Conservation (phyloP, 768 basidiomycete species). For the Tricholoma bakamatsutake region DNA sequence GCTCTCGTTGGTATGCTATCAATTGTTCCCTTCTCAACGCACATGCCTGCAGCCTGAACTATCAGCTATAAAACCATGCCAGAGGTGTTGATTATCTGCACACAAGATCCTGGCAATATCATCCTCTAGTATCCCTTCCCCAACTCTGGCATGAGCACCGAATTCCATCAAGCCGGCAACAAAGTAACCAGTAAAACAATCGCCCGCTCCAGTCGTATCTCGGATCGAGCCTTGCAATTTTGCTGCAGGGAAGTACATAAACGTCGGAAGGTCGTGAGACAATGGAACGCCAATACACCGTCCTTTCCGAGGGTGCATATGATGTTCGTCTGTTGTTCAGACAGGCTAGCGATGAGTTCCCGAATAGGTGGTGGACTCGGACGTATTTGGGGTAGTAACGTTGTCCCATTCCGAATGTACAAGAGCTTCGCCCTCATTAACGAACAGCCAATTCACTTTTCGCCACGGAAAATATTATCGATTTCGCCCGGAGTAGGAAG, state of each 20-base stretch:
- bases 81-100: slow-evolving; percentile 27
- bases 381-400: not conserved
- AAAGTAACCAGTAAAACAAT: slow-evolving; percentile 60
- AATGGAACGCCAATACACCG: slow-evolving; percentile 38
- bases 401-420: slow-evolving; percentile 3
- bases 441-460: slow-evolving; percentile 46
- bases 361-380: slow-evolving; percentile 4
- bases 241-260: slow-evolving; percentile 42
- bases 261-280: slow-evolving; percentile 13
- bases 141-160: slow-evolving; percentile 18
- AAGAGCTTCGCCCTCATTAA: slow-evolving; percentile 48
- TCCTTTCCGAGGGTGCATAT: slow-evolving; percentile 51
- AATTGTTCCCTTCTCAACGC: slow-evolving; percentile 54
- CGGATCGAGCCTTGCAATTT: slow-evolving; percentile 30
- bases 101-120: slow-evolving; percentile 31
- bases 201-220: slow-evolving; percentile 62
- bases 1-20: slow-evolving; percentile 44
- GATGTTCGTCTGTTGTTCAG: slow-evolving; percentile 33
- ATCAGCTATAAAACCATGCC: not conserved
- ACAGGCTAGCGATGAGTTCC: slow-evolving; percentile 17
- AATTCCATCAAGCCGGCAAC: slow-evolving; percentile 48
- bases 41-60: slow-evolving; percentile 53
- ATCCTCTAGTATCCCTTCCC: slow-evolving; percentile 21
- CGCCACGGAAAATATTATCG: slow-evolving; percentile 42
- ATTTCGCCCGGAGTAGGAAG: slow-evolving; percentile 38